Evolutionary conservation across 1,139 yeast genomes (phyloP).

Genomic region (Trichomonascaceae sp.): DNA sequence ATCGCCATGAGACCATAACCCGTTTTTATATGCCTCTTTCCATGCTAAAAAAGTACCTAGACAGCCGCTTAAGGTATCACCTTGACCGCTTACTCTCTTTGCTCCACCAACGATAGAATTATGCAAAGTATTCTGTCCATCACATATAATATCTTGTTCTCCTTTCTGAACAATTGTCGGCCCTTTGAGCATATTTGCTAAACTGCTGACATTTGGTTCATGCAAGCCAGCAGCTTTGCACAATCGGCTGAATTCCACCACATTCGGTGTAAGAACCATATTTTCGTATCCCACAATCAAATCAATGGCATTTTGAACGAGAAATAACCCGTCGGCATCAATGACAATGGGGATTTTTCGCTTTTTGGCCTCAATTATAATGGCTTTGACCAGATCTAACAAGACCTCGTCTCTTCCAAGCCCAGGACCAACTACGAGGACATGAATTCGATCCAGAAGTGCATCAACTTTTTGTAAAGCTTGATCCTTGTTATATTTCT

Average conservation of each 20-base stretch:
- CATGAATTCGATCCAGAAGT: conserved; percentile 64
- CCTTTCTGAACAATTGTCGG: conserved; percentile 75
- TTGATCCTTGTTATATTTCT: conserved; percentile 21
- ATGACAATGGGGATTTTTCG: conserved; percentile 60
- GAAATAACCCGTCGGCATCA: conserved; percentile 82
- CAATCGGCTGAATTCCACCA: conserved; percentile 72
- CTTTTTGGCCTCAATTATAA: conserved; percentile 52
- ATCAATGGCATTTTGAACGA: conserved; percentile 52
- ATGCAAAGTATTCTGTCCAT: conserved; percentile 30
- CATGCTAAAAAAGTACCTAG: conserved; percentile 63
- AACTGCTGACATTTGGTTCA: conserved; percentile 24
- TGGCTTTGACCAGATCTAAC: conserved; percentile 51
- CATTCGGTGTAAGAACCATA: conserved; percentile 83
- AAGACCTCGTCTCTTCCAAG: conserved; percentile 74
- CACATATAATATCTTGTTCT: conserved; percentile 52
- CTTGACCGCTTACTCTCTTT: conserved; percentile 84
- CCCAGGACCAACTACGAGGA: conserved; percentile 89
- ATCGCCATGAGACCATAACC: conserved; percentile 46
- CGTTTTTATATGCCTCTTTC: conserved; percentile 52
- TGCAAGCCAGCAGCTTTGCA: conserved; percentile 43
- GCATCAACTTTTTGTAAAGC: conserved; percentile 51
- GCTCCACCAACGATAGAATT: conserved; percentile 50
- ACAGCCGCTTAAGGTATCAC: conserved; percentile 72
- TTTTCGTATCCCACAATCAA: conserved; percentile 45
- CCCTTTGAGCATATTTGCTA: conserved; percentile 57